These are phyloP conservation scores for Biscutella laevigata DNA, from an alignment of 441 rosid genomes.

Conservation along the genomic window DNA sequence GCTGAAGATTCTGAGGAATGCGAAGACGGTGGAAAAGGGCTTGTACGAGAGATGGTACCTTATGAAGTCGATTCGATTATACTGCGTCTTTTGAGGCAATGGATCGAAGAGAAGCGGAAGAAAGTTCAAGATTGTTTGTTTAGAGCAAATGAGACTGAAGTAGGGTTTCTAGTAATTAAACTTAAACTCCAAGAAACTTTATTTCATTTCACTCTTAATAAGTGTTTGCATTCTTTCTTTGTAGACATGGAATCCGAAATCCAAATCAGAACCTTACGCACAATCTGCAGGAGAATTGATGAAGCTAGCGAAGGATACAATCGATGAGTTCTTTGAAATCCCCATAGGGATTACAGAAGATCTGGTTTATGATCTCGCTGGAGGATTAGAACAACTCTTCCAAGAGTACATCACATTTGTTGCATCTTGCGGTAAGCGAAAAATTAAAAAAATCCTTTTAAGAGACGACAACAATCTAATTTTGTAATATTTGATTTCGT, in stretches of 20 bases:
- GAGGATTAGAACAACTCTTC: slow-evolving; percentile 57
- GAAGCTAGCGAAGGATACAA: slow-evolving; percentile 48
- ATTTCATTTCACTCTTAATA: neutral
- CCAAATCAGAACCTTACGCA: slow-evolving; percentile 78
- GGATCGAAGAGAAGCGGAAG: slow-evolving; percentile 58
- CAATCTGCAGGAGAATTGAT: slow-evolving; percentile 61
- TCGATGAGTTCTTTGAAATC: slow-evolving; percentile 68
- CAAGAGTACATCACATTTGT: slow-evolving; percentile 63
- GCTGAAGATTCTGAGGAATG: slow-evolving; percentile 74
- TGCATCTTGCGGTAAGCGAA: slow-evolving; percentile 61
- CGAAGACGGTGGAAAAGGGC: slow-evolving; percentile 76
- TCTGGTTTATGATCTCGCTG: slow-evolving; percentile 55
- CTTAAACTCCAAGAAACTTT: neutral
- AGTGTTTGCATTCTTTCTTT: neutral
- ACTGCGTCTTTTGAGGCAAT: slow-evolving; percentile 43
- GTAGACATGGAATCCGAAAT: slow-evolving; percentile 89
- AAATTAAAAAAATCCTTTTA: neutral
- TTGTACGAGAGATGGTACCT: slow-evolving; percentile 79
- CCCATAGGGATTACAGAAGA: slow-evolving; percentile 67
- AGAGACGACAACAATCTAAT: neutral
- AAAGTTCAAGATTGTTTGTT: slow-evolving; percentile 43
- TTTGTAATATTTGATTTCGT: neutral
- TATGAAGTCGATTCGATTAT: slow-evolving; percentile 71
- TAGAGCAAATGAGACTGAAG: slow-evolving; percentile 70
- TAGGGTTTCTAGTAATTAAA: slow-evolving; percentile 23